Base-by-base conservation (phyloP, 495 filamentous ascomycete species). In the Evansstolkia leycettana region DNA sequence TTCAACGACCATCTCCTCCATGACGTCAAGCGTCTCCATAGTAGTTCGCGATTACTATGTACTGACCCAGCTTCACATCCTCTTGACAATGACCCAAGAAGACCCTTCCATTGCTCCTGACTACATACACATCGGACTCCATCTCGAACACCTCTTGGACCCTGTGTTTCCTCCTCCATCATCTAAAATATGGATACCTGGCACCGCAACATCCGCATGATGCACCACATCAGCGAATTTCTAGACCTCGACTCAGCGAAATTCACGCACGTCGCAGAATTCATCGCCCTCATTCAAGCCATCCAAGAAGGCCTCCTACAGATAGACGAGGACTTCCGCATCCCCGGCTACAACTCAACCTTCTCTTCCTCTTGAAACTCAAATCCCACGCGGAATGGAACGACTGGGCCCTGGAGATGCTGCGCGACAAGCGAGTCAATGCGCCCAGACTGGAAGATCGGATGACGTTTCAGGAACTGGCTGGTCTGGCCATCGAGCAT, bases 161-260 rank as follows among this genome's bases (percentile, higher is more conserved):
- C n/a, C n/a, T n/a, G n/a, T n/a, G n/a, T n/a, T n/a, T n/a, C n/a
- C n/a, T n/a, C n/a, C n/a, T n/a, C n/a, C n/a, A n/a, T n/a, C n/a
- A n/a, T n/a, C n/a, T n/a, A n/a, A n/a, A 37, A 28, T 9, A 54
- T 57, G 54, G 44, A 50, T 11, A 14, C 38, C 30, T 48, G 50
- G 46, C 47, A 54, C 24, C 48, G 46, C 2, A 54, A 46, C 34
- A 43, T 47, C 20, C 54, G 50, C 9, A 45, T 52, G 37, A 48
- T 57, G 26, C 54, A 54, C 31, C 45, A 54, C 19, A 41, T 57
- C 29, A 40, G 49, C 29, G 54, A 57, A 41, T 48, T 54, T 29
- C 37, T 57, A 9, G 51, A 57, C 19, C 37, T 57, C 19, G 54
- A 57, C 36, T 45, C 46, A 0, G 19, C 33, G 15, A 41, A 48